Base-by-base conservation (phyloP, 257 asterid species). In the Anisodus tanguticus region DNA sequence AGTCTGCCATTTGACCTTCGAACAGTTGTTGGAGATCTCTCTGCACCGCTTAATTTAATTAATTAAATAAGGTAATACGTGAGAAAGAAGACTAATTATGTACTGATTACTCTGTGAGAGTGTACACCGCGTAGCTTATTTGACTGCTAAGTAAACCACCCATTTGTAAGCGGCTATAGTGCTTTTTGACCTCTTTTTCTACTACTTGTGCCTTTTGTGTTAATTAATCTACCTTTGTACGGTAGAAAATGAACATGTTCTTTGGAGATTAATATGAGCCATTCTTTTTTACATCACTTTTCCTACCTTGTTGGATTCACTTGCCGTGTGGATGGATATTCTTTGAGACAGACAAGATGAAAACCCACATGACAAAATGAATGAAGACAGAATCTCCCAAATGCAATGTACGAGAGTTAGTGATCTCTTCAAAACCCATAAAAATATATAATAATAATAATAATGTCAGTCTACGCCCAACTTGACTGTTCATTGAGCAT, bases 251-350 rank as follows among this genome's bases (percentile, higher is more conserved):
- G 37, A 35, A 43, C 35, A 43, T 63, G 7, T 63, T 3, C 7
- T 2, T 8, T 19, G 70, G 53, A 1, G 31, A 39, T 51, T 76
- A 51, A 51, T 76, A 22, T 7, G 81, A 26, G 13, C 81, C 81
- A 0, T 51, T 76, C 81, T 3, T 76, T 71, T 49, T 51, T 6
- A 1, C 26, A 6, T 51, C 63, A 49, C 47, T 51, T 76, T 76
- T 76, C 63, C 81, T 22, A 76, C 81, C 81, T 22, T 76, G 81
- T 76, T 76, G 63, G 63, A 59, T 6, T 17, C 31, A 59, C 26
- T 59, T 59, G 64, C 26, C 1, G 64, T 17, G 64, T 59, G 64
- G 64, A 22, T 76, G 63, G 47, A 51, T 76, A 13, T 76, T 22
- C 63, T 76, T 51, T 22, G 19, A 76, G 47, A 26, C 19, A 43